Percentiles rank a stretch among this genome's conserved stretches.
These are phyloP conservation scores for Colletotrichum caudatum DNA, from an alignment of 2,329 filamentous ascomycete genomes.

Conservation along the genomic window DNA sequence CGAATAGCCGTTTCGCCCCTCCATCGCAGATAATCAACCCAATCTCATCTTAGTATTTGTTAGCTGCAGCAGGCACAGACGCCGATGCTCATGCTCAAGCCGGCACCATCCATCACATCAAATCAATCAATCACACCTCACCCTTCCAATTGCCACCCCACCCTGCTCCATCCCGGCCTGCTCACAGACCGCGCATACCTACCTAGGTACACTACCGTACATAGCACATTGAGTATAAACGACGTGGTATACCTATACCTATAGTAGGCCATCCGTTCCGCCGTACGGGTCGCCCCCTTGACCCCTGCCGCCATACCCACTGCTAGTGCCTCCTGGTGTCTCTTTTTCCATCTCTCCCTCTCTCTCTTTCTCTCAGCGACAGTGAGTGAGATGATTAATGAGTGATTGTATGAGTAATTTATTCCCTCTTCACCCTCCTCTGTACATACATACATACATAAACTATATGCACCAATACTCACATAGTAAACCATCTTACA, in stretches of 20 bases:
- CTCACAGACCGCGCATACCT: too few relatives aligned
- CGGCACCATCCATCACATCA: not conserved
- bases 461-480: too few relatives aligned
- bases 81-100: not conserved
- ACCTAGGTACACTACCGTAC: too few relatives aligned
- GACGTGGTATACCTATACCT: too few relatives aligned
- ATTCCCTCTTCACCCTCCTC: too few relatives aligned
- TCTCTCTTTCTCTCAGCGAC: not conserved
- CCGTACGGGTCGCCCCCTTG: conserved; percentile 6
- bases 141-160: not conserved
- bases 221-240: too few relatives aligned
- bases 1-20: too few relatives aligned
- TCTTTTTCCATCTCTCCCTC: not conserved
- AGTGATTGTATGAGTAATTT: too few relatives aligned
- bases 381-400: too few relatives aligned
- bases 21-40: not conserved
- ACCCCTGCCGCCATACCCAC: not conserved
- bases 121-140: conserved; percentile 1
- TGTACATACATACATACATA: too few relatives aligned
- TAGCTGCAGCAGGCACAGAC: not conserved
- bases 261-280: conserved; percentile 19
- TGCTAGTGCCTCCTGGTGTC: not conserved
- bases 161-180: not conserved
- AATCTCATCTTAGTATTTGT: not conserved
- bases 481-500: too few relatives aligned